Evolutionary conservation across 345 rosid species (phyloP).

Genomic region (Acer negundo): DNA sequence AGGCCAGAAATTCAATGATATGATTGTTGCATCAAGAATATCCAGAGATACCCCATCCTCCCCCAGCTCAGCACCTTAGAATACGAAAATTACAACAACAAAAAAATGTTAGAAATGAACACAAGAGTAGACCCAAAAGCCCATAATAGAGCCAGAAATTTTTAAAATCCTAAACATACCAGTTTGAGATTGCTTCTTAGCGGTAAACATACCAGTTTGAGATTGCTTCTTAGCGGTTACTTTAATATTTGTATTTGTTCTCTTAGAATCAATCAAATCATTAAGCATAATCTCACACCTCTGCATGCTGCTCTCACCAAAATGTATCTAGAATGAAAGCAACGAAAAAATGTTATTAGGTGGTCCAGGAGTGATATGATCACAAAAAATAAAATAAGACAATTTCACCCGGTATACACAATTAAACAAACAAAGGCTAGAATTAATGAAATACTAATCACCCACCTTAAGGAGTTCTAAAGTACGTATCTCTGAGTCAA

Average conservation of each 20-base stretch:
- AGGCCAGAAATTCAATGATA: constrained; percentile 97
- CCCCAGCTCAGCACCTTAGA: constrained; percentile 45
- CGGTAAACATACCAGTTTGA: constrained; percentile 51
- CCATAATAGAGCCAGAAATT: neutral
- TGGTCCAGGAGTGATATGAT: constrained; percentile 2
- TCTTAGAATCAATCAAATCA: constrained; percentile 95
- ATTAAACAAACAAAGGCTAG: constrained; percentile 7
- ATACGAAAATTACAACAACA: constrained; percentile 8
- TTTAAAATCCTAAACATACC: constrained; percentile 38
- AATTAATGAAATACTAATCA: constrained; percentile 6
- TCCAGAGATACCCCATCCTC: constrained; percentile 57
- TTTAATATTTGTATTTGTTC: constrained; percentile 85
- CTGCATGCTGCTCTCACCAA: constrained; percentile 97
- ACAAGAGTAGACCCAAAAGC: constrained; percentile 18
- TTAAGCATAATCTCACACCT: constrained; percentile 98
- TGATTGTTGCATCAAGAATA: constrained; percentile 73
- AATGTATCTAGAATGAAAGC: constrained; percentile 64
- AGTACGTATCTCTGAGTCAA: constrained; percentile 89
- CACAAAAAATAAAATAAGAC: constrained; percentile 7
- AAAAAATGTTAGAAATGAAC: neutral
- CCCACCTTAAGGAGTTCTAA: constrained; percentile 95
- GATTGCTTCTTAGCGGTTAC: constrained; percentile 50
- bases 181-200: constrained; percentile 48
- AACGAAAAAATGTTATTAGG: constrained; percentile 6
- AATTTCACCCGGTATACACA: constrained; percentile 2